A percentile compares a stretch with the other conserved stretches of the same genome.
Conservation (phyloP, 1,139 yeast species). For the Candida albicans region DNA sequence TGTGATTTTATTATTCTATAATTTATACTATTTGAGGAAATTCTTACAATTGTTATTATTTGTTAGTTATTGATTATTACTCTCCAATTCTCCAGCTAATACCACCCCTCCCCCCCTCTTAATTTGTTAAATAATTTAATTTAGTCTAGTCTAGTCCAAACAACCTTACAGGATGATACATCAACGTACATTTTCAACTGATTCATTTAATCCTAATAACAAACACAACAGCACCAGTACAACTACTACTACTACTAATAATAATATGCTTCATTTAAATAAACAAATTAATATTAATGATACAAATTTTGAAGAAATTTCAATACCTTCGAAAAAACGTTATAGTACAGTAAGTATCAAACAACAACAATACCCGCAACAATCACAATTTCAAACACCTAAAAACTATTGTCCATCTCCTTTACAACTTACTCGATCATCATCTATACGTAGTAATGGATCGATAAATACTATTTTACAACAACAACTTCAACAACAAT, state of each 20-base stretch:
- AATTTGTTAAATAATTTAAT: background rate
- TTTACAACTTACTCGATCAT: constrained; percentile 19
- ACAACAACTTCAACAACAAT: constrained; percentile 4
- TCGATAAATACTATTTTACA: constrained; percentile 8
- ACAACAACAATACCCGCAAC: background rate
- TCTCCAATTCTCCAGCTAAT: too few relatives aligned
- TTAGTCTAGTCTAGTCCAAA: background rate
- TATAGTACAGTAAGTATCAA: background rate
- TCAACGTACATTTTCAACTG: constrained; percentile 5
- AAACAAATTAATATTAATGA: background rate
- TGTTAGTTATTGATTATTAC: too few relatives aligned
- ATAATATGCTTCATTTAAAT: background rate
- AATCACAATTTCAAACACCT: background rate
- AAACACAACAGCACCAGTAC: background rate
- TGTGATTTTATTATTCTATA: too few relatives aligned
- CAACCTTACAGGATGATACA: constrained; percentile 2
- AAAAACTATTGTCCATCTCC: constrained; percentile 19
- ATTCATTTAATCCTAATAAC: constrained; percentile 2
- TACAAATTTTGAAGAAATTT: constrained; percentile 6
- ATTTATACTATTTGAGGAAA: too few relatives aligned
- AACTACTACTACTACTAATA: background rate
- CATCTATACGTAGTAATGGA: constrained; percentile 19
- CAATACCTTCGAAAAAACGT: constrained; percentile 1
- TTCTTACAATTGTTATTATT: too few relatives aligned
- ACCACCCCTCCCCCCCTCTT: too few relatives aligned